phyloP scores from a whole-genome alignment of 495 filamentous ascomycete genomes.

The Daldinia caldariorum region DNA sequence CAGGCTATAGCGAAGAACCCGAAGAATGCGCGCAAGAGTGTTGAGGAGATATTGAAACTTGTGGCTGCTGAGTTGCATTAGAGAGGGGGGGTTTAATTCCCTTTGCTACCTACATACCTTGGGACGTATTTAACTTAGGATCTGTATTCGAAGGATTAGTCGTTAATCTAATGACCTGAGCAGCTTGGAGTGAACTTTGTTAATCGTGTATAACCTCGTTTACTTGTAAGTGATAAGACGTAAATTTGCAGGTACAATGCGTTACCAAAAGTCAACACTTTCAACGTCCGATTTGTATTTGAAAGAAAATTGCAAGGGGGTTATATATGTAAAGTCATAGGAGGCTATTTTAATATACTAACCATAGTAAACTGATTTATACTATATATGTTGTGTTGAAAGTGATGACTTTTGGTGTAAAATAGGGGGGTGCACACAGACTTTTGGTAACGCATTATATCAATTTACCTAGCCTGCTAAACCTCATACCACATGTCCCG shows the following conservation, averaged over 20 bases:
- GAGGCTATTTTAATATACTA: too few species aligned
- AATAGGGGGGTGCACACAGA: too few species aligned
- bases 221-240: background rate
- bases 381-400: too few species aligned
- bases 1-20: conserved; percentile 86
- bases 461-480: background rate
- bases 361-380: too few species aligned
- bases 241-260: background rate
- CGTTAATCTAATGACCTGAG: background rate
- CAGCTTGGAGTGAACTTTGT: background rate
- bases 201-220: background rate
- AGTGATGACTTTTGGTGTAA: too few species aligned
- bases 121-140: background rate
- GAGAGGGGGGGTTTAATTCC: background rate
- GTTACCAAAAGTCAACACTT: too few species aligned
- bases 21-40: conserved; percentile 72
- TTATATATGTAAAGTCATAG: too few species aligned
- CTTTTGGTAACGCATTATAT: too few species aligned
- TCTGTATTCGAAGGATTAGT: background rate
- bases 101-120: background rate
- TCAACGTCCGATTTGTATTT: too few species aligned
- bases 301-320: too few species aligned
- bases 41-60: conserved; percentile 83
- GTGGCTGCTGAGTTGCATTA: conserved; percentile 66
- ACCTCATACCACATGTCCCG: background rate